phyloP scores from a whole-genome alignment of 75 land plant genomes.

The Cunninghamia lanceolata region DNA sequence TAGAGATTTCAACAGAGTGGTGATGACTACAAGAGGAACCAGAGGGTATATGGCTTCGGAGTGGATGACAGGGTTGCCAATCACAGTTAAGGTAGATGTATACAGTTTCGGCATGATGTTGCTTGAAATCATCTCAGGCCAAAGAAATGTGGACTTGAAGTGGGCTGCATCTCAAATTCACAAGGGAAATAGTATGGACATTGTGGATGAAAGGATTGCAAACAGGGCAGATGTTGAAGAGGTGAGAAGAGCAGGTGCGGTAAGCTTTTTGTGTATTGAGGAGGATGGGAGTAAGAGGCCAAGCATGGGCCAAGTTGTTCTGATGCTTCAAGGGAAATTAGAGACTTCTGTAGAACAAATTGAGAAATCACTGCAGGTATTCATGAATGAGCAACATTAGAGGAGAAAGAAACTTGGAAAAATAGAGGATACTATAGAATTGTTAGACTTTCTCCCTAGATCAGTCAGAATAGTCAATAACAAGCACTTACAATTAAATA shows the following conservation, averaged over 20 bases:
- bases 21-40: slow-evolving; percentile 23
- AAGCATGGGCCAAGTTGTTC: slow-evolving; percentile 5
- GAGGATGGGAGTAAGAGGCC: background rate
- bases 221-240: slow-evolving; percentile 16
- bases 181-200: no score
- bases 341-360: no score
- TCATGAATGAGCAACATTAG: background rate
- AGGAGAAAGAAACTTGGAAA: no score
- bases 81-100: slow-evolving; percentile 27
- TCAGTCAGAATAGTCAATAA: no score
- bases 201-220: background rate
- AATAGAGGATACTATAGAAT: no score
- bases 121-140: slow-evolving; percentile 23
- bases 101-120: slow-evolving; percentile 34
- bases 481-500: no score
- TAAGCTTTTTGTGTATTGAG: slow-evolving; percentile 8
- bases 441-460: no score
- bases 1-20: background rate
- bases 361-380: no score
- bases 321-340: no score
- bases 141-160: background rate
- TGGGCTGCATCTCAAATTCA: no score
- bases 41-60: slow-evolving; percentile 35
- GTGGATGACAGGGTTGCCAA: slow-evolving; percentile 14
- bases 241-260: slow-evolving; percentile 13